These are phyloP conservation scores for Rauvolfia tetraphylla DNA, from an alignment of 257 asterid genomes.

Conservation along the genomic window DNA sequence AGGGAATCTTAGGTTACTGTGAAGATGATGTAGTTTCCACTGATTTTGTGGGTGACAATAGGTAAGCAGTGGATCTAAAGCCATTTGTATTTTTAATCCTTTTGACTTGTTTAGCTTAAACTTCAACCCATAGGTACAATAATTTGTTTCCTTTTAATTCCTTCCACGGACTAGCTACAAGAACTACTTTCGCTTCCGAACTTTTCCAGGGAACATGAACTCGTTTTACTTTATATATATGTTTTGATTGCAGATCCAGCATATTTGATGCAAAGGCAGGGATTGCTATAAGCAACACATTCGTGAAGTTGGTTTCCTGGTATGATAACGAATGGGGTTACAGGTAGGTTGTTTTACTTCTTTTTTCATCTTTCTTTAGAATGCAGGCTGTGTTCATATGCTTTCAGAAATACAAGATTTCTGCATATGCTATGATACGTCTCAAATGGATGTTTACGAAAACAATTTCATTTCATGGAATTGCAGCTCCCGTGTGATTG, in stretches of 20 bases:
- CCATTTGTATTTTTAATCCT: background rate
- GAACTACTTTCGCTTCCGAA: too few species aligned
- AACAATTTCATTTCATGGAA: background rate
- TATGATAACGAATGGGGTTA: slow-evolving; percentile 79
- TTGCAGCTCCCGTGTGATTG: slow-evolving; percentile 68
- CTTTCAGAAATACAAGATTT: background rate
- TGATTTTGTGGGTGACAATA: slow-evolving; percentile 51
- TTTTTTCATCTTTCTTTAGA: background rate
- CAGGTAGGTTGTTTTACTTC: slow-evolving; percentile 35
- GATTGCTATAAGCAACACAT: slow-evolving; percentile 61
- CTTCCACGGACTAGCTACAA: too few species aligned
- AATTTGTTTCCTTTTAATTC: background rate
- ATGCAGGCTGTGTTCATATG: too few species aligned
- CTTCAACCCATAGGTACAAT: background rate
- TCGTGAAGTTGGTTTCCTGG: slow-evolving; percentile 65
- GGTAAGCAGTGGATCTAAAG: slow-evolving; percentile 24
- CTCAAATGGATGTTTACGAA: too few species aligned
- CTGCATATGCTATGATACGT: background rate
- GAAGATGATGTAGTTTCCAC: slow-evolving; percentile 60
- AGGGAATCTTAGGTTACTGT: slow-evolving; percentile 59
- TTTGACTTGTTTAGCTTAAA: background rate
- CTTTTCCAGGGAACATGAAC: background rate
- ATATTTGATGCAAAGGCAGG: slow-evolving; percentile 84
- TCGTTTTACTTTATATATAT: background rate
- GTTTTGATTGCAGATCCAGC: slow-evolving; percentile 49